A percentile compares a stretch with the other conserved stretches of the same genome.
Evolutionary conservation across 1,284 basidiomycete genomes (phyloP).

Genomic region (Pyrrhoderma noxium): DNA sequence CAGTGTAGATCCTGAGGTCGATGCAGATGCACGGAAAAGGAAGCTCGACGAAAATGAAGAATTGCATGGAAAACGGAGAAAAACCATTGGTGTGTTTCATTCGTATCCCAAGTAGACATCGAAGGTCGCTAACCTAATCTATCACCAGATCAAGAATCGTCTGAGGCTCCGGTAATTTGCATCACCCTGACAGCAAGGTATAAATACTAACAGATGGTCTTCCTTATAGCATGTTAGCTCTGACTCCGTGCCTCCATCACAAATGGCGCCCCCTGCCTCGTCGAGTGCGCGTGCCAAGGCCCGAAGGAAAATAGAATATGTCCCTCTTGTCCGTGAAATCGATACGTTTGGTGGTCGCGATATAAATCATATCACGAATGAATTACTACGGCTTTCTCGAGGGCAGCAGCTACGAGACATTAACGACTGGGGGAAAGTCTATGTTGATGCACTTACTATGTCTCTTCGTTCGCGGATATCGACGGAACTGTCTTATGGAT

Average conservation of each 20-base stretch:
- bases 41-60: constrained; percentile 58
- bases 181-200: constrained; percentile 9
- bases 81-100: constrained; percentile 45
- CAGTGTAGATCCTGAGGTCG: constrained; percentile 36
- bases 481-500: constrained; percentile 80
- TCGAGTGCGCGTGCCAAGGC: constrained; percentile 25
- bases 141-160: constrained; percentile 13
- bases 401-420: constrained; percentile 43
- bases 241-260: constrained; percentile 31
- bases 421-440: constrained; percentile 80
- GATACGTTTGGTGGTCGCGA: constrained; percentile 86
- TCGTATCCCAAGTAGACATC: constrained; percentile 9
- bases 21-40: constrained; percentile 55
- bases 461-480: constrained; percentile 82
- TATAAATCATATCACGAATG: constrained; percentile 60
- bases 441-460: constrained; percentile 86
- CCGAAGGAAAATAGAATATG: constrained; percentile 85
- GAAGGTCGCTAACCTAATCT: constrained; percentile 5
- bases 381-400: constrained; percentile 41
- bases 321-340: constrained; percentile 72
- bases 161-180: constrained; percentile 11
- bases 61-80: constrained; percentile 59
- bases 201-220: not conserved
- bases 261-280: constrained; percentile 13
- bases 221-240: constrained; percentile 20